Evolutionary conservation across 495 filamentous ascomycete genomes (phyloP).

Genomic region (Glonium stellatum): DNA sequence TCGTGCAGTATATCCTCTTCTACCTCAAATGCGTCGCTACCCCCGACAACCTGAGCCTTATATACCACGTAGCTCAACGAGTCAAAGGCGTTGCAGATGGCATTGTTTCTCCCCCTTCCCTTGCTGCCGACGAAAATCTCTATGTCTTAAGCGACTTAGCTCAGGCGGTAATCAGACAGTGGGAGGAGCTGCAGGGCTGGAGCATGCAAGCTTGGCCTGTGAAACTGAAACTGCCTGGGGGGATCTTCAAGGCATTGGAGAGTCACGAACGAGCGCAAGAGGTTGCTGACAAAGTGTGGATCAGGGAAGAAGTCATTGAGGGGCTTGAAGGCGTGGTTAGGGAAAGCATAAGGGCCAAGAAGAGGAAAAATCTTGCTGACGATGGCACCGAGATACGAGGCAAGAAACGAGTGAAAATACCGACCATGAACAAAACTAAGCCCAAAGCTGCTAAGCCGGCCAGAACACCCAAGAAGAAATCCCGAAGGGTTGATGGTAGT

Average conservation of each 20-base stretch:
- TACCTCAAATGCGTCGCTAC: slow-evolving; percentile 79
- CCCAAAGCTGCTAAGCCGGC: slow-evolving; percentile 38
- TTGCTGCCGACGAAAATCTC: slow-evolving; percentile 48
- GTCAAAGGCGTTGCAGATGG: slow-evolving; percentile 85
- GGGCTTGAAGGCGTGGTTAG: slow-evolving; percentile 60
- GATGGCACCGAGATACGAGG: slow-evolving; percentile 7
- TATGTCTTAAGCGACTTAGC: slow-evolving; percentile 87
- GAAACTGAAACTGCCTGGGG: slow-evolving; percentile 71
- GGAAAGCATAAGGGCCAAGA: slow-evolving; percentile 30
- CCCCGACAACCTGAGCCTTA: slow-evolving; percentile 76
- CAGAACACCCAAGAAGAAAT: slow-evolving; percentile 40
- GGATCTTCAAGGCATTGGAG: slow-evolving; percentile 65
- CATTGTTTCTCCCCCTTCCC: slow-evolving; percentile 48
- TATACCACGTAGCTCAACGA: slow-evolving; percentile 86
- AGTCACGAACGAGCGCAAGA: slow-evolving; percentile 73
- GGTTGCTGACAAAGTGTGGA: slow-evolving; percentile 74
- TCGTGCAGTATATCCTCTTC: slow-evolving; percentile 79
- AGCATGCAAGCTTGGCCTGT: slow-evolving; percentile 72
- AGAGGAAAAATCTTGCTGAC: slow-evolving; percentile 17
- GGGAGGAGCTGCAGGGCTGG: slow-evolving; percentile 71
- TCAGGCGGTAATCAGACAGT: slow-evolving; percentile 72
- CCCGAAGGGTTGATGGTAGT: slow-evolving; percentile 36
- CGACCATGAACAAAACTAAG: slow-evolving; percentile 33
- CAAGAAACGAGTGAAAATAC: slow-evolving; percentile 39
- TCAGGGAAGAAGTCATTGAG: slow-evolving; percentile 78